Base-by-base conservation (phyloP, 768 basidiomycete genomes). In the Boletus sp. region DNA sequence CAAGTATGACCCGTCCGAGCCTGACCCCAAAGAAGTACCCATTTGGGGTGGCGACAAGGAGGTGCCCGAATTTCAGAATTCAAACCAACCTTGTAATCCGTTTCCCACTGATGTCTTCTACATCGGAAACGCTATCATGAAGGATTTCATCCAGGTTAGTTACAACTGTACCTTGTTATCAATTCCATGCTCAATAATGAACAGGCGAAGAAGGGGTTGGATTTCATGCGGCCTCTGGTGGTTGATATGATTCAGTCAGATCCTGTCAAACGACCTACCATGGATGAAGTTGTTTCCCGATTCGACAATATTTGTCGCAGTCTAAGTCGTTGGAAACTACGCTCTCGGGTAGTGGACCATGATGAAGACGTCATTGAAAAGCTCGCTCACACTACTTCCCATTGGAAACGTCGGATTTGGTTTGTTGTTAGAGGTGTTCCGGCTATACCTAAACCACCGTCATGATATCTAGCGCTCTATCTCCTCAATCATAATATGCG, bases 31-130 rank as follows among this genome's bases (percentile, higher is more conserved):
- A 0, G 73, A 71, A 40, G 41, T 57, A 3, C 69, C 73, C 0
- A 66, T 77, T 7, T 58, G 61, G 9, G 80, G 78, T 1, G 78
- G 75, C 2, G 80, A 83, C 73, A 73, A 71, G 55, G 66, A 75
- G 2, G 73, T 72, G 0, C 79, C 79, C 1, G 78, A 79, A 50
- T 74, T 71, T 49, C 64, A 70, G 18, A 62, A 64, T 5, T 61
- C 52, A 1, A 28, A 55, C 5, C n/a, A 59, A 2, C 70, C 64
- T 0, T 65, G 68, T 17, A 60, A 81, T 55, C 76, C 78, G 0
- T 81, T 80, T 49, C 67, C 73, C 0, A 74, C 73, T 0, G 80
- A 81, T 36, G 67, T 81, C 4, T 81, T 78, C 54, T 74, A 74
- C 49, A 55, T 79, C 0, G 78, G 77, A 0, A 80, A 79, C 54